A percentile compares a stretch with the other conserved stretches of the same genome.
Evolutionary conservation across 2,329 filamentous ascomycete species (phyloP).

Genomic region (Chrysoporthe austroafricana): DNA sequence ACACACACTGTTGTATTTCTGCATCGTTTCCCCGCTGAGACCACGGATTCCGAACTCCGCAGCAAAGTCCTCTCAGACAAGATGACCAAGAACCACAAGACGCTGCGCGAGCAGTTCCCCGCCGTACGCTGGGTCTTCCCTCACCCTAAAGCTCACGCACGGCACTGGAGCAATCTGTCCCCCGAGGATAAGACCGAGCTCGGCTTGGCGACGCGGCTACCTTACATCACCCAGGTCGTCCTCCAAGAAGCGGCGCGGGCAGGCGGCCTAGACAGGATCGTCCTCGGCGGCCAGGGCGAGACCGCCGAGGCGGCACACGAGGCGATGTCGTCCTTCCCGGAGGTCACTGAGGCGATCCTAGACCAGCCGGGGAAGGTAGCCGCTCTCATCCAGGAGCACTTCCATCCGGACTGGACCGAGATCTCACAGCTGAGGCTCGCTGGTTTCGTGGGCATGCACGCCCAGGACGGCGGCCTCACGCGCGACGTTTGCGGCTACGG

Average conservation of each 20-base stretch:
- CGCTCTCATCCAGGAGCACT: slow-evolving; percentile 10
- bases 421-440: slow-evolving; percentile 24
- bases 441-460: slow-evolving; percentile 32
- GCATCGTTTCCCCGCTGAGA: slow-evolving; percentile 27
- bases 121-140: slow-evolving; percentile 31
- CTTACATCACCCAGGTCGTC: slow-evolving; percentile 32
- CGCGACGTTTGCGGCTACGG: slow-evolving; percentile 28
- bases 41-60: slow-evolving; percentile 25
- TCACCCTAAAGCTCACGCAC: slow-evolving; percentile 26
- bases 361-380: neutral
- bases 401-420: neutral
- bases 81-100: slow-evolving; percentile 25
- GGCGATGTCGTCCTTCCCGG: slow-evolving; percentile 27
- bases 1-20: slow-evolving; percentile 33
- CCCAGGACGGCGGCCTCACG: slow-evolving; percentile 21
- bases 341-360: slow-evolving; percentile 8
- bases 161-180: slow-evolving; percentile 25
- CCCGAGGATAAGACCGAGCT: slow-evolving; percentile 22
- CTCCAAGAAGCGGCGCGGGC: slow-evolving; percentile 28
- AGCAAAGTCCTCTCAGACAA: slow-evolving; percentile 29
- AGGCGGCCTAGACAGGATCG: slow-evolving; percentile 29
- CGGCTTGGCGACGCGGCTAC: slow-evolving; percentile 17
- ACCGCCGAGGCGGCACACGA: slow-evolving; percentile 31
- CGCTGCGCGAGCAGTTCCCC: slow-evolving; percentile 28
- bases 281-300: slow-evolving; percentile 32